phyloP scores from a whole-genome alignment of 352 stramenopile species.

The Saprolegnia parasitica region DNA sequence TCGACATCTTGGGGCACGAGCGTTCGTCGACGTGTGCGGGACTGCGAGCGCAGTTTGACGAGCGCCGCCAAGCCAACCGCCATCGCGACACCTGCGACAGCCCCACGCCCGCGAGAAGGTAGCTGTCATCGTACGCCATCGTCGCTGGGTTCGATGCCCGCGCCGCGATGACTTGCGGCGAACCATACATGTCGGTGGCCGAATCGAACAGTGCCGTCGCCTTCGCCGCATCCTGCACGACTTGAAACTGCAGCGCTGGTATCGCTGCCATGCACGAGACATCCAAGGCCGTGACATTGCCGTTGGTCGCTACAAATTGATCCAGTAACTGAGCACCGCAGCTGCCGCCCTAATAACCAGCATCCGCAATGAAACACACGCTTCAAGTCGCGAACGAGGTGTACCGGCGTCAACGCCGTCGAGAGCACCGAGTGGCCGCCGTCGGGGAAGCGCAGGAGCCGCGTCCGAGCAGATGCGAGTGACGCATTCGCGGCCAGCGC shows the following conservation, averaged over 20 bases:
- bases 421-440: conserved; percentile 39
- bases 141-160: too few species aligned
- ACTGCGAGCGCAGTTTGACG: neutral
- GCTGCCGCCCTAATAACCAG: neutral
- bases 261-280: conserved; percentile 31
- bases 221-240: neutral
- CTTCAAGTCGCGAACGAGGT: neutral
- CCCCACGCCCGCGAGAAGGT: neutral
- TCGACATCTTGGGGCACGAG: neutral
- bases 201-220: neutral
- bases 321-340: conserved; percentile 31
- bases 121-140: neutral
- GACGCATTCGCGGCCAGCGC: conserved; percentile 33
- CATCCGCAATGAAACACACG: too few species aligned
- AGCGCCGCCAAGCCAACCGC: neutral
- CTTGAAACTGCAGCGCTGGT: conserved; percentile 6
- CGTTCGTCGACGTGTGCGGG: neutral
- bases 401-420: conserved; percentile 30
- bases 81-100: neutral
- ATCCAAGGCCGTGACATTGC: conserved; percentile 32
- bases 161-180: neutral
- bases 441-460: conserved; percentile 45
- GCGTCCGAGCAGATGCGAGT: conserved; percentile 34
- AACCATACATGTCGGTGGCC: neutral
- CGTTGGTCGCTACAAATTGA: conserved; percentile 28